Conservation (phyloP, 2,329 filamentous ascomycete genomes). For the Colletotrichum sp. region DNA sequence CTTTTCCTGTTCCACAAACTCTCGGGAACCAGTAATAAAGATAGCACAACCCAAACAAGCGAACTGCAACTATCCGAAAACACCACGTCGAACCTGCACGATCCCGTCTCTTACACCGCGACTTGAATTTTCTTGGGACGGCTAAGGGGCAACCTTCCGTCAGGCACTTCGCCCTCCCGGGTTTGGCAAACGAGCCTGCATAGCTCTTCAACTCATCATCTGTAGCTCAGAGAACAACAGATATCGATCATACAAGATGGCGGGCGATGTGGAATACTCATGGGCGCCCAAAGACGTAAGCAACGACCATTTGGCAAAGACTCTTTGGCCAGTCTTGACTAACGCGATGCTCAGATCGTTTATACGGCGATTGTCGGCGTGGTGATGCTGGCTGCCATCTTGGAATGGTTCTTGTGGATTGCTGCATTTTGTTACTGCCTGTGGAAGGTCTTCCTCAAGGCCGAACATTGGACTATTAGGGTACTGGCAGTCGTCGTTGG, state of each 20-base stretch:
- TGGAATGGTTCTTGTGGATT: conserved; percentile 96
- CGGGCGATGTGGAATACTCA: conserved; percentile 35
- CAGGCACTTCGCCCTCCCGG: neutral
- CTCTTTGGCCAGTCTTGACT: conserved; percentile 10
- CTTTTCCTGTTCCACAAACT: neutral
- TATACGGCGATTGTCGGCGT: conserved; percentile 82
- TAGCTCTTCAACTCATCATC: neutral
- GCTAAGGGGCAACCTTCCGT: neutral
- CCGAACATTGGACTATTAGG: conserved; percentile 84
- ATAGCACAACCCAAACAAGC: neutral
- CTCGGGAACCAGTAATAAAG: neutral
- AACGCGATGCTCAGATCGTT: conserved; percentile 66
- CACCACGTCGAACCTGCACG: neutral
- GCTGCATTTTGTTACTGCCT: conserved; percentile 94
- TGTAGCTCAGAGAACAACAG: neutral
- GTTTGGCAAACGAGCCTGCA: neutral
- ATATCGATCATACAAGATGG: conserved; percentile 38
- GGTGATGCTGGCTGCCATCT: conserved; percentile 81
- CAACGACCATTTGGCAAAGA: neutral
- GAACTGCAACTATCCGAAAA: conserved; percentile 9
- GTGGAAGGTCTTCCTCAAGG: conserved; percentile 85
- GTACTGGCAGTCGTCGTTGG: conserved; percentile 79
- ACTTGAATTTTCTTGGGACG: neutral
- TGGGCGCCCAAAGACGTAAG: conserved; percentile 57
- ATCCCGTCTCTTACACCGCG: conserved; percentile 4